These are phyloP conservation scores for Solanum peruvianum DNA, from an alignment of 257 asterid species.

Conservation along the genomic window DNA sequence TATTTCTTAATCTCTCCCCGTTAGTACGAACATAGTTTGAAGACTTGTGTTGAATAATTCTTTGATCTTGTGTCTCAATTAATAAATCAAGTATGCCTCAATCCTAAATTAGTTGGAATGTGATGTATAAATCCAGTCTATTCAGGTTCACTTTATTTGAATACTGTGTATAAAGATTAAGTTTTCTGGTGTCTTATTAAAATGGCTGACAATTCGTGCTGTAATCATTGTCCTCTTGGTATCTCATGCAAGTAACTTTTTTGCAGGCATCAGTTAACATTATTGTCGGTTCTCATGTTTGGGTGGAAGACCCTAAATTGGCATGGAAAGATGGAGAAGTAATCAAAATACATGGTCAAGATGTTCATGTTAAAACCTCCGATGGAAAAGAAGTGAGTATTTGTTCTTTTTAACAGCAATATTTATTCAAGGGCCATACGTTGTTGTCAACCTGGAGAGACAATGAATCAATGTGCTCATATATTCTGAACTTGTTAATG, in stretches of 20 bases:
- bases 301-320: conserved; percentile 89
- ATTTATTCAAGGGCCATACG: neutral
- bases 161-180: neutral
- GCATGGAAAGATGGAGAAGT: conserved; percentile 99
- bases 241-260: conserved; percentile 4
- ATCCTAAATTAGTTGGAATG: neutral
- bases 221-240: conserved; percentile 1
- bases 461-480: neutral
- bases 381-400: conserved; percentile 67
- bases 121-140: neutral
- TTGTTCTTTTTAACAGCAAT: neutral
- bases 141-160: neutral
- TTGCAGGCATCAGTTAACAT: conserved; percentile 90
- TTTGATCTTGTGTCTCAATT: neutral
- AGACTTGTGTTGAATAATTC: neutral
- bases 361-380: conserved; percentile 73
- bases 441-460: neutral
- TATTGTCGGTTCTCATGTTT: conserved; percentile 86
- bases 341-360: conserved; percentile 59
- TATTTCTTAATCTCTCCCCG: neutral
- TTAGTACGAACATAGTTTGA: neutral
- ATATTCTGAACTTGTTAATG: neutral
- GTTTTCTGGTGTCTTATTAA: neutral
- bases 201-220: neutral
- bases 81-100: neutral